Conservation (phyloP, 2,329 filamentous ascomycete species). For the Aspergillus floridensis region DNA sequence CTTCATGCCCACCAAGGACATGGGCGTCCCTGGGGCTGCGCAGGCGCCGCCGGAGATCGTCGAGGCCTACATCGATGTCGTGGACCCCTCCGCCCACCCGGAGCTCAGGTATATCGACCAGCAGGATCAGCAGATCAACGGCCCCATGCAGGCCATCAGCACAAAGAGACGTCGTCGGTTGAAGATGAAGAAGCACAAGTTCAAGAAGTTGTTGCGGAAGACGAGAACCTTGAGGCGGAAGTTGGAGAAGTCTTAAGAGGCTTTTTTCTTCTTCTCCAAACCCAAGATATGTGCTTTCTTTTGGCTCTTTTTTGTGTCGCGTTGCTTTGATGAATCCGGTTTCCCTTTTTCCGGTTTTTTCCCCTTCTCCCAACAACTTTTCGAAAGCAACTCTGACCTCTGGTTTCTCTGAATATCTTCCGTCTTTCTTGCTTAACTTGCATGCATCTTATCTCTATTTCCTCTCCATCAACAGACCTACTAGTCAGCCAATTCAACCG, state of each 20-base stretch:
- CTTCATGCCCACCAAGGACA: conserved; percentile 43
- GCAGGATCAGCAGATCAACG: conserved; percentile 57
- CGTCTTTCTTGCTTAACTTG: not conserved
- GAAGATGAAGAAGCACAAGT: conserved; percentile 99
- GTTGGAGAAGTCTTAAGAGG: conserved; percentile 59
- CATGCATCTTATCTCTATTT: conserved; percentile 1
- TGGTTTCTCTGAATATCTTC: not conserved
- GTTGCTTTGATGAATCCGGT: not conserved
- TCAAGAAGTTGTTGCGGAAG: conserved; percentile 96
- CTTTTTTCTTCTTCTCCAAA: conserved; percentile 14
- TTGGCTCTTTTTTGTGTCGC: conserved; percentile 2
- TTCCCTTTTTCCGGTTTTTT: conserved; percentile 11
- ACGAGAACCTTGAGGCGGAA: conserved; percentile 86
- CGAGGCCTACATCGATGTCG: conserved; percentile 54
- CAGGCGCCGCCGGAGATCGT: conserved; percentile 20
- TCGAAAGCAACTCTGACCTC: not conserved
- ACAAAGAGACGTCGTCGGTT: conserved; percentile 89
- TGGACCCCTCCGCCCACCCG: conserved; percentile 38
- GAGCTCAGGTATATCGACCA: conserved; percentile 57
- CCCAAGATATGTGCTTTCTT: conserved; percentile 2
- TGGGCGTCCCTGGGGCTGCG: conserved; percentile 34
- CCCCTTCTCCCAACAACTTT: not conserved
- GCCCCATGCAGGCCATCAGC: conserved; percentile 75
- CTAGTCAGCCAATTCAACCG: not conserved
- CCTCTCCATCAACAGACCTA: not conserved